Percentiles rank a stretch among this genome's conserved stretches.
Conservation (phyloP, 768 basidiomycete genomes). For the Clathrus columnatus region DNA sequence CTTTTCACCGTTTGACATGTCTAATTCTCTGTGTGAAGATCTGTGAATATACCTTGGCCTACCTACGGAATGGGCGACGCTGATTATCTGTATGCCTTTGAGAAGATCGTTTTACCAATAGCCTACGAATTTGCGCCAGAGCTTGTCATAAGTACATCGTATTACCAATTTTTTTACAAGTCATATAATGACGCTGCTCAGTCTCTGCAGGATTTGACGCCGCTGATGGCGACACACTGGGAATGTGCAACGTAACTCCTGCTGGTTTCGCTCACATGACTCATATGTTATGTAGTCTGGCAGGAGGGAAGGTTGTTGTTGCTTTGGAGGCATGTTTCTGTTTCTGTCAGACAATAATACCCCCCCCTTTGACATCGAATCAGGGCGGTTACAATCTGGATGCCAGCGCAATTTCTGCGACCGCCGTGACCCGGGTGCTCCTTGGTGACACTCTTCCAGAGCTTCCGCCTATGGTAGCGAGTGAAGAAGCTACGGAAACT, state of each 20-base stretch:
- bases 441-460: slow-evolving; percentile 81
- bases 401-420: slow-evolving; percentile 77
- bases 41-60: slow-evolving; percentile 96
- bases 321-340: slow-evolving; percentile 74
- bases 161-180: background rate
- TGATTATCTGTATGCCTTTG: slow-evolving; percentile 95
- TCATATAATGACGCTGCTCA: slow-evolving; percentile 24
- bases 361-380: background rate
- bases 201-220: slow-evolving; percentile 99
- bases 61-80: slow-evolving; percentile 81
- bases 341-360: background rate
- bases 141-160: slow-evolving; percentile 78
- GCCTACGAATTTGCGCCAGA: slow-evolving; percentile 95
- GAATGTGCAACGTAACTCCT: slow-evolving; percentile 85
- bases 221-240: slow-evolving; percentile 85
- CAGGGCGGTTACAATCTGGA: slow-evolving; percentile 95
- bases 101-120: slow-evolving; percentile 93
- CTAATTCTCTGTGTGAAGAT: slow-evolving; percentile 36
- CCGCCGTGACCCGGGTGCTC: slow-evolving; percentile 82
- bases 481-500: slow-evolving; percentile 78
- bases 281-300: slow-evolving; percentile 86
- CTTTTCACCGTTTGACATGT: background rate
- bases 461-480: slow-evolving; percentile 63
- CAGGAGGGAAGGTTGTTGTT: slow-evolving; percentile 81
- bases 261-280: slow-evolving; percentile 98